Evolutionary conservation across 352 stramenopile species (phyloP).

Genomic region (Globisporangium mamillatum): DNA sequence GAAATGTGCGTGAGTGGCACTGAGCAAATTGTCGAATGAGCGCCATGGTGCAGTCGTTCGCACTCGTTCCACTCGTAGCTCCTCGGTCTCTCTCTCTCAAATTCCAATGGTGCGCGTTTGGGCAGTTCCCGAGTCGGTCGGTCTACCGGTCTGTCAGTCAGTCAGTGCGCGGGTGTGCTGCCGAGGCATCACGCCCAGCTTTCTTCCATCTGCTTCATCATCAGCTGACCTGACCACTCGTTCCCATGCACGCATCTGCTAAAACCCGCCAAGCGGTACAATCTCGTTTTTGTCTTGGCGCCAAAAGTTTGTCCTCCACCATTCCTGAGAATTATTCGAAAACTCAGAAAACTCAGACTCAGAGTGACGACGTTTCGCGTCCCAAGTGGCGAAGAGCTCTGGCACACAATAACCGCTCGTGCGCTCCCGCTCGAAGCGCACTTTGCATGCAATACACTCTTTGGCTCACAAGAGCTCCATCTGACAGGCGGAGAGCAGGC

Average conservation of each 20-base stretch:
- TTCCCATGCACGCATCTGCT: neutral
- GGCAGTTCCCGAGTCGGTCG: neutral
- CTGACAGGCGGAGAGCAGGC: neutral
- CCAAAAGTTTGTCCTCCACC: neutral
- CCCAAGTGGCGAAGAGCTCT: conserved; percentile 1
- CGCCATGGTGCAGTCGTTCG: neutral
- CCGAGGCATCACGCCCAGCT: no score
- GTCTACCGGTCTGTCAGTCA: neutral
- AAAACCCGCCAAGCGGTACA: neutral
- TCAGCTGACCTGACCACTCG: neutral
- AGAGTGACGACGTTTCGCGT: conserved; percentile 8
- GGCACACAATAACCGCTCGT: neutral
- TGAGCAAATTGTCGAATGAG: conserved; percentile 4
- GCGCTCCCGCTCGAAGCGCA: neutral
- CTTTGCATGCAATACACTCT: neutral
- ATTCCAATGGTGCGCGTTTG: neutral
- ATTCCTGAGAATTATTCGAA: neutral
- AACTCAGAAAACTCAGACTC: neutral
- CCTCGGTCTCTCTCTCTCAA: neutral
- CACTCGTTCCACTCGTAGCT: neutral
- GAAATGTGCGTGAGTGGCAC: neutral
- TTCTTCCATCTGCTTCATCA: neutral
- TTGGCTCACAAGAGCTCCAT: neutral
- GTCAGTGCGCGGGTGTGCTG: no score
- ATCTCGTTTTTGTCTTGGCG: neutral